Conservation (phyloP, 2,329 filamentous ascomycete genomes). For the Arthrobotrys musiformis region DNA sequence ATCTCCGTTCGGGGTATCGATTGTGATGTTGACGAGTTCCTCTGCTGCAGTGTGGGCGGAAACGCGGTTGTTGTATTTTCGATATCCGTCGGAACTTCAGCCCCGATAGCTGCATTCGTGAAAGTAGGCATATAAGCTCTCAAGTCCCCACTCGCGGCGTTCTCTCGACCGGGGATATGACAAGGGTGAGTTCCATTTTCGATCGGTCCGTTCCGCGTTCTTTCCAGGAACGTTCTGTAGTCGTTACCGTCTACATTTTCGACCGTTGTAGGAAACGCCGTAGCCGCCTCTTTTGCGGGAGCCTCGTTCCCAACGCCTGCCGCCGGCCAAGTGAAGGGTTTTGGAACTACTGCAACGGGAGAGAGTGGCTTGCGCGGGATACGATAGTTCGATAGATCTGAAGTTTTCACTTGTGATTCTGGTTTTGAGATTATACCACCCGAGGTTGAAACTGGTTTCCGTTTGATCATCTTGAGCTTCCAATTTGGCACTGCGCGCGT, state of each 20-base stretch:
- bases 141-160: background rate
- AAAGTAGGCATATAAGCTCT: background rate
- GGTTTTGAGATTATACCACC: background rate
- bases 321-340: background rate
- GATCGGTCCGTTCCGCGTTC: background rate
- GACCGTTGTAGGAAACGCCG: background rate
- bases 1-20: background rate
- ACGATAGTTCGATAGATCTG: background rate
- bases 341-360: background rate
- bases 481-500: background rate
- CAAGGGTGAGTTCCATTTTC: background rate
- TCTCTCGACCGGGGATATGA: background rate
- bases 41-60: background rate
- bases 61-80: background rate
- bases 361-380: constrained; percentile 1
- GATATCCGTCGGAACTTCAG: background rate
- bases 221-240: background rate
- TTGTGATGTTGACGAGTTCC: background rate
- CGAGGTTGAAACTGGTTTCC: background rate
- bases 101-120: background rate
- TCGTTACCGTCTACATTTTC: constrained; percentile 9
- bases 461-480: background rate
- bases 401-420: background rate
- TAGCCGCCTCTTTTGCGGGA: background rate
- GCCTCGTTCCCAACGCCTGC: too few relatives aligned